Percentiles rank a stretch among this genome's conserved stretches.
These are phyloP conservation scores for Boechera divaricarpa DNA, from an alignment of 345 rosid species.

Conservation along the genomic window DNA sequence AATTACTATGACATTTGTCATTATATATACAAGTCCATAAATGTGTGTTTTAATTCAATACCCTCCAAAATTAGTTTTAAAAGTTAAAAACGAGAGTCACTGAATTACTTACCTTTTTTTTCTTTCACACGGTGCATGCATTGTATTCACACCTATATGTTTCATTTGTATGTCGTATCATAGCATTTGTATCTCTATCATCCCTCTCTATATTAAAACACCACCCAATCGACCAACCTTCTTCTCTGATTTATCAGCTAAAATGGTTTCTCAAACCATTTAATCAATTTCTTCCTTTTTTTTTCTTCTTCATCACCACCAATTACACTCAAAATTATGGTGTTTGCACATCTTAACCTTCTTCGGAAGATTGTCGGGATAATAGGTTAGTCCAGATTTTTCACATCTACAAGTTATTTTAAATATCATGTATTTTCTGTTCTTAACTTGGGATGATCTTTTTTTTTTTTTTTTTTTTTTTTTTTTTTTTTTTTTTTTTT, in stretches of 20 bases:
- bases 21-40: not conserved
- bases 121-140: constrained; percentile 23
- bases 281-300: not conserved
- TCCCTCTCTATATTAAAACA: constrained; percentile 12
- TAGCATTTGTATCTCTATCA: constrained; percentile 2
- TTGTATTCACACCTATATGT: not conserved
- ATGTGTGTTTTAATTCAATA: constrained; percentile 8
- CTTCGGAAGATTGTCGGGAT: constrained; percentile 66
- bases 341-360: constrained; percentile 46
- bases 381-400: constrained; percentile 49
- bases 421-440: not conserved
- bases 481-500: not conserved
- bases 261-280: constrained; percentile 7
- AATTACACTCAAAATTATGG: constrained; percentile 50
- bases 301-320: constrained; percentile 1
- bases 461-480: too few species aligned
- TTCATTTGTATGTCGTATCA: not conserved
- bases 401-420: not conserved
- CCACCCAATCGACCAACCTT: constrained; percentile 16
- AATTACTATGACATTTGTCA: not conserved
- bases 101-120: not conserved
- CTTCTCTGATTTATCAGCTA: constrained; percentile 11
- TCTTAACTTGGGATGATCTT: constrained; percentile 5
- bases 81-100: not conserved
- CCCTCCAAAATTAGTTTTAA: constrained; percentile 5